Conservation (phyloP, 148 eudicot species). For the Pharnaceum exiguum region DNA sequence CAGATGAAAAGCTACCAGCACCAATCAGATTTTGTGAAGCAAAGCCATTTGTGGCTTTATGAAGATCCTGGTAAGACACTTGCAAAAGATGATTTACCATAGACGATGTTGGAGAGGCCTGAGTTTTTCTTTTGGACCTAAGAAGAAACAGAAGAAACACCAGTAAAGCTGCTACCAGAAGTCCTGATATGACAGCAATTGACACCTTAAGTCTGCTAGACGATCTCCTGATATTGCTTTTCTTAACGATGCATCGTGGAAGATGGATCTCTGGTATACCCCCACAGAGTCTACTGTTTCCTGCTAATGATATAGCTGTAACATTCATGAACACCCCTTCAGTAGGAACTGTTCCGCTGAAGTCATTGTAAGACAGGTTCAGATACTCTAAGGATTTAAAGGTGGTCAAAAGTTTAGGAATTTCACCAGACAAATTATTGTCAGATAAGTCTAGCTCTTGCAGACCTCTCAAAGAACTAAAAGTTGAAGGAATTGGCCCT, state of each 20-base stretch:
- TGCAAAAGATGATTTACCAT: background rate
- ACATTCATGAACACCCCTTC: slow-evolving; percentile 24
- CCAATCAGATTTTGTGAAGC: background rate
- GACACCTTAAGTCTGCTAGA: background rate
- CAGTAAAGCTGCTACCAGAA: background rate
- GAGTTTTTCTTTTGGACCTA: background rate
- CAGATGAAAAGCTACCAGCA: slow-evolving; percentile 14
- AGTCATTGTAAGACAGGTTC: slow-evolving; percentile 18
- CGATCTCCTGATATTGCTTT: background rate
- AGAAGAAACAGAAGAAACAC: background rate
- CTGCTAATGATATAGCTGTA: slow-evolving; percentile 16
- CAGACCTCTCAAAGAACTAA: slow-evolving; percentile 12
- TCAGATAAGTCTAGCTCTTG: slow-evolving; percentile 17
- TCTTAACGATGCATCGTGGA: slow-evolving; percentile 10
- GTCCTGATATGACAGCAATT: background rate
- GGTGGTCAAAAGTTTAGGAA: slow-evolving; percentile 15
- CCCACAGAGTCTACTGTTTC: slow-evolving; percentile 30
- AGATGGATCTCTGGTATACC: slow-evolving; percentile 21
- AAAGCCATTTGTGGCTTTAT: slow-evolving; percentile 21
- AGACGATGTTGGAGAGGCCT: background rate
- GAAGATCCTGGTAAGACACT: slow-evolving; percentile 7
- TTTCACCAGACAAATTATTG: slow-evolving; percentile 24
- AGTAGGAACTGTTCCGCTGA: slow-evolving; percentile 24
- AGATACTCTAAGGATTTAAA: background rate
- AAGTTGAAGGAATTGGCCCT: slow-evolving; percentile 7